These are phyloP conservation scores for Solanum dulcamara DNA, from an alignment of 257 asterid species.

Conservation along the genomic window DNA sequence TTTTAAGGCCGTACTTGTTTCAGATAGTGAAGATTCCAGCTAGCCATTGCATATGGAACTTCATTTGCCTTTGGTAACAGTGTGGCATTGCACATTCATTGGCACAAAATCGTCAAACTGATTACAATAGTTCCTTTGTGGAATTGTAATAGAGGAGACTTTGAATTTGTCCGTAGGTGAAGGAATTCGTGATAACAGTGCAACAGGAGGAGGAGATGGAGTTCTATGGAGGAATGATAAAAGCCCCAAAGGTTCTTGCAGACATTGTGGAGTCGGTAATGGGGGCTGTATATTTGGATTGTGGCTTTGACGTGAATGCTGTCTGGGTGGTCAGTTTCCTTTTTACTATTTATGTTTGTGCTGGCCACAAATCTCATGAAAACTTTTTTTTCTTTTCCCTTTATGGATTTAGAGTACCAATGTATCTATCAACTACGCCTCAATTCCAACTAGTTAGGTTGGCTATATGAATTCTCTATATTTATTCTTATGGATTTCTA, in stretches of 20 bases:
- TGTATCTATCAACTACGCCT: not conserved
- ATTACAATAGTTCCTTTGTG: not conserved
- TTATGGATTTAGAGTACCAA: not conserved
- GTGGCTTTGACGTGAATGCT: conserved; percentile 13
- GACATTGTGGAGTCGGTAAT: conserved; percentile 72
- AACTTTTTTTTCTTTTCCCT: not conserved
- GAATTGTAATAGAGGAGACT: not conserved
- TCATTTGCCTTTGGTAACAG: not conserved
- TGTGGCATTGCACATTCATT: not conserved
- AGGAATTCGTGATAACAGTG: conserved; percentile 45
- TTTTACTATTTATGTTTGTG: not conserved
- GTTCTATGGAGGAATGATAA: conserved; percentile 55
- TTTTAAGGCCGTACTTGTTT: not conserved
- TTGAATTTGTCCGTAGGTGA: conserved; percentile 29
- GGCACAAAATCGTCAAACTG: not conserved
- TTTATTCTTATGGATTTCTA: not conserved
- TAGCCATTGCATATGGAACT: not conserved
- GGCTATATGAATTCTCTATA: not conserved
- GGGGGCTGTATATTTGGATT: conserved; percentile 50
- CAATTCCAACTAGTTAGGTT: not conserved
- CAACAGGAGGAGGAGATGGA: conserved; percentile 32
- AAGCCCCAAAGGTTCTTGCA: conserved; percentile 82
- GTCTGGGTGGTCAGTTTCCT: conserved; percentile 23
- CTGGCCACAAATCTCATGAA: not conserved
- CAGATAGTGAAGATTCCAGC: not conserved